These are phyloP conservation scores for Tolypocladium album DNA, from an alignment of 2,329 filamentous ascomycete species.

Conservation along the genomic window DNA sequence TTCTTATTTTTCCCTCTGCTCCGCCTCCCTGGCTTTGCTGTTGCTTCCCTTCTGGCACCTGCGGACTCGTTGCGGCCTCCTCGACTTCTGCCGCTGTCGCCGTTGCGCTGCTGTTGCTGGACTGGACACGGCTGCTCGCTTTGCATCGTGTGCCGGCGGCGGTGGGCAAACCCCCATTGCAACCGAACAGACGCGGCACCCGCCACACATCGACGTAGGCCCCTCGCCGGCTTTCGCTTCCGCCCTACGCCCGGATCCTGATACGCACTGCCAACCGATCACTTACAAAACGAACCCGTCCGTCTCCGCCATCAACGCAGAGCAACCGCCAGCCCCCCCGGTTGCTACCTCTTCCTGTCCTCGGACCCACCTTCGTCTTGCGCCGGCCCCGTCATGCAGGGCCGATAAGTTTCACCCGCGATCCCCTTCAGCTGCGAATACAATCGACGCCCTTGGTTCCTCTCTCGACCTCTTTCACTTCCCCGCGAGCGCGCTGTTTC, in stretches of 20 bases:
- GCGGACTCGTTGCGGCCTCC: background rate
- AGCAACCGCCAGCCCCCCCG: background rate
- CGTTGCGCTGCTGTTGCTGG: background rate
- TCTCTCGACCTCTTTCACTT: background rate
- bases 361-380: conserved; percentile 1
- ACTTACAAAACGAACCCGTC: background rate
- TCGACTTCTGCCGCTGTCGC: background rate
- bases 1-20: background rate
- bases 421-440: background rate
- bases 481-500: background rate
- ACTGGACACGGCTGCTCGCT: too few species aligned
- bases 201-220: background rate
- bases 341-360: background rate
- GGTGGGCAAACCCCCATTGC: background rate
- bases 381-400: background rate
- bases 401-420: background rate
- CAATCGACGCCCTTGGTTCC: background rate
- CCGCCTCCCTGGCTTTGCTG: background rate
- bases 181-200: background rate
- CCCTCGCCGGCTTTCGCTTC: background rate
- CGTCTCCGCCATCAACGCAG: background rate
- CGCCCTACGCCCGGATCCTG: background rate
- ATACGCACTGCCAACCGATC: background rate
- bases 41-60: background rate
- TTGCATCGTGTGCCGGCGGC: background rate